These are phyloP conservation scores for Aspergillus cejpii DNA, from an alignment of 2,329 filamentous ascomycete species.

Conservation along the genomic window DNA sequence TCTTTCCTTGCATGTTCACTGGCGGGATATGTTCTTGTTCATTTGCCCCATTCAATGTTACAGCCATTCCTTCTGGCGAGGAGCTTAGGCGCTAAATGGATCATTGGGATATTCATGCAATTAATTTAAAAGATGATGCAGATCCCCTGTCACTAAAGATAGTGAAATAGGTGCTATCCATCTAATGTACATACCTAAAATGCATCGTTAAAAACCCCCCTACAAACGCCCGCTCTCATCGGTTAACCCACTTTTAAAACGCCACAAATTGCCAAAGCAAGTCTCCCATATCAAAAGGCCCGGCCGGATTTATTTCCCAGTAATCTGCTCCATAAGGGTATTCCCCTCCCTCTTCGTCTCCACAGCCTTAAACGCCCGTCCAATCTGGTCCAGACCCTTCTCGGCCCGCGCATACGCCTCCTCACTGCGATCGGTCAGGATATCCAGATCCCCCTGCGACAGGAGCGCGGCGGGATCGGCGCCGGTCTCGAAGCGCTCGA, in stretches of 20 bases:
- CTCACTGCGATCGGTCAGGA: slow-evolving; percentile 68
- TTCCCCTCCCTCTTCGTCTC: slow-evolving; percentile 60
- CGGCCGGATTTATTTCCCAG: slow-evolving; percentile 8
- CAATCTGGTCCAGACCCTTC: slow-evolving; percentile 59
- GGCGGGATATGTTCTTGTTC: slow-evolving; percentile 11
- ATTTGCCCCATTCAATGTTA: slow-evolving; percentile 19
- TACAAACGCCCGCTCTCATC: not conserved
- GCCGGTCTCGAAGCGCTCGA: slow-evolving; percentile 54
- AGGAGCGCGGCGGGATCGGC: slow-evolving; percentile 58
- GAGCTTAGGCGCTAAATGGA: slow-evolving; percentile 32
- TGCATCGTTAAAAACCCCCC: no score
- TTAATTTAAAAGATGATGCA: not conserved
- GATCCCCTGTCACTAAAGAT: no score
- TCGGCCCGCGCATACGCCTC: slow-evolving; percentile 67
- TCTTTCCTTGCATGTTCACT: slow-evolving; percentile 1
- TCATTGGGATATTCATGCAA: slow-evolving; percentile 9
- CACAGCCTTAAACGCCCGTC: slow-evolving; percentile 61
- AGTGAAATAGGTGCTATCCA: no score
- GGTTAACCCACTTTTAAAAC: not conserved
- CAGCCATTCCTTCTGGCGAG: slow-evolving; percentile 30
- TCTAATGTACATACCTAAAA: no score
- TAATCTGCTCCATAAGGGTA: slow-evolving; percentile 28
- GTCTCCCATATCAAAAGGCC: no score
- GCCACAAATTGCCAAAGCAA: not conserved
- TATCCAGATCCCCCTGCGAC: slow-evolving; percentile 66